A percentile compares a stretch with the other conserved stretches of the same genome.
Conservation (phyloP, 306 rosid genomes). For the Castanea crenata region DNA sequence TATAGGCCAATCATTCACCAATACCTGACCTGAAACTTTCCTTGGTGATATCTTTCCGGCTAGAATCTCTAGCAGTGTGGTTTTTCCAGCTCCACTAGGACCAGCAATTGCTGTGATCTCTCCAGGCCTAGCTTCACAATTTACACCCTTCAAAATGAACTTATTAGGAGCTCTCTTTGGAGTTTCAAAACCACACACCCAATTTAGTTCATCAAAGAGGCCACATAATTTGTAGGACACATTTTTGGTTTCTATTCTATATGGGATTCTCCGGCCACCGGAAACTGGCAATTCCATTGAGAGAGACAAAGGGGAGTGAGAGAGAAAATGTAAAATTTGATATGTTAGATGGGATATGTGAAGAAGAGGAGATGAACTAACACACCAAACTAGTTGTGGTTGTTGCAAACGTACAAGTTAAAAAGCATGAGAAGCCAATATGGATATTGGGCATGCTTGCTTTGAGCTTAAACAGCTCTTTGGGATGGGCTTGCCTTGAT, state of each 20-base stretch:
- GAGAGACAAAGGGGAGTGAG: slow-evolving; percentile 25
- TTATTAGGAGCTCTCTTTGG: slow-evolving; percentile 38
- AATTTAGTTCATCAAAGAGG: slow-evolving; percentile 45
- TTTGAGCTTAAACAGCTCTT: slow-evolving; percentile 19
- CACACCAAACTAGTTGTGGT: slow-evolving; percentile 55
- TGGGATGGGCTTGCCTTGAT: slow-evolving; percentile 27
- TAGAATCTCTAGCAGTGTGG: slow-evolving; percentile 85
- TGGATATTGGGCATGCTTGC: slow-evolving; percentile 26
- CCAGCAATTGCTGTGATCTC: slow-evolving; percentile 90
- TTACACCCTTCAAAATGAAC: slow-evolving; percentile 70
- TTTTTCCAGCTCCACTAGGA: slow-evolving; percentile 99
- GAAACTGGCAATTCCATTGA: slow-evolving; percentile 54
- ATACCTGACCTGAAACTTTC: slow-evolving; percentile 66
- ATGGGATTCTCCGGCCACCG: slow-evolving; percentile 36
- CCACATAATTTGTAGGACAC: slow-evolving; percentile 62
- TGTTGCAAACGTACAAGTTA: slow-evolving; percentile 17
- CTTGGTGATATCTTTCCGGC: slow-evolving; percentile 59
- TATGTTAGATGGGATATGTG: slow-evolving; percentile 17
- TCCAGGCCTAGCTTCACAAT: slow-evolving; percentile 76
- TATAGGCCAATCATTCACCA: slow-evolving; percentile 62
- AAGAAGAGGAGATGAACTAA: slow-evolving; percentile 72
- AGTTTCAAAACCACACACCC: slow-evolving; percentile 41
- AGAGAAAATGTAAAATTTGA: slow-evolving; percentile 25
- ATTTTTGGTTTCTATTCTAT: slow-evolving; percentile 59
- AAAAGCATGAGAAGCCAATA: slow-evolving; percentile 32